Conservation (phyloP, 345 rosid genomes). For the Barbarea vulgaris region DNA sequence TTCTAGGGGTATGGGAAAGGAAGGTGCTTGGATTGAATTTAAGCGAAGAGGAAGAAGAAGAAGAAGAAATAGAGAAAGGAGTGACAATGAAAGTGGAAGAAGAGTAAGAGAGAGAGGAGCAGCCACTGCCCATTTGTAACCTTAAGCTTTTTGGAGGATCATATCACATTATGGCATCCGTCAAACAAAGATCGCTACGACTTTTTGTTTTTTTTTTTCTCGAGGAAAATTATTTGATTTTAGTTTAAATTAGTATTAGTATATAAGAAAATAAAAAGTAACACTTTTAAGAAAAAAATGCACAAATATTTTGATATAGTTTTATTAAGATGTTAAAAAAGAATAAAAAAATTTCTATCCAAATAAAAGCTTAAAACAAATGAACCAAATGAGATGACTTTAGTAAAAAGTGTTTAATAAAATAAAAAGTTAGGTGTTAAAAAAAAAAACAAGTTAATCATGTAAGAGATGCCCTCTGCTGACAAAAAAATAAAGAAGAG, state of each 20-base stretch:
- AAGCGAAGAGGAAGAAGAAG: slow-evolving; percentile 17
- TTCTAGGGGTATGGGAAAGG: slow-evolving; percentile 23
- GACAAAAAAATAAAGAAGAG: too few relatives aligned
- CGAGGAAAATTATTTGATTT: neutral
- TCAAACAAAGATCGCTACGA: slow-evolving; percentile 32
- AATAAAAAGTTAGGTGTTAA: too few relatives aligned
- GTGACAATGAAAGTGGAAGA: slow-evolving; percentile 13
- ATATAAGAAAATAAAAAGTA: too few relatives aligned
- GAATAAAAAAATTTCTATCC: too few relatives aligned
- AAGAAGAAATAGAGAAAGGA: slow-evolving; percentile 23
- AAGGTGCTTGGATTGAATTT: slow-evolving; percentile 40
- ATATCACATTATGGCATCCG: slow-evolving; percentile 12
- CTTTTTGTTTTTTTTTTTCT: neutral
- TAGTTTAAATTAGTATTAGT: neutral
- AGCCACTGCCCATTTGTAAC: slow-evolving; percentile 56
- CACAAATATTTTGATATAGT: too few relatives aligned
- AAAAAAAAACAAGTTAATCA: too few relatives aligned
- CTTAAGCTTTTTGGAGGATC: slow-evolving; percentile 1
- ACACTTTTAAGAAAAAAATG: too few relatives aligned
- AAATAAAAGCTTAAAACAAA: too few relatives aligned
- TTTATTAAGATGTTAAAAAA: too few relatives aligned
- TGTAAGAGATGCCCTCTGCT: too few relatives aligned
- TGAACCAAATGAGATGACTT: too few relatives aligned
- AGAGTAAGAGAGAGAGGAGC: slow-evolving; percentile 44
- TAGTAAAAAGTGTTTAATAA: too few relatives aligned